Evolutionary conservation across 2,329 filamentous ascomycete species (phyloP), one percentile per base, ranked within the genome.

Genomic region (Cryphonectria naterciae): DNA sequence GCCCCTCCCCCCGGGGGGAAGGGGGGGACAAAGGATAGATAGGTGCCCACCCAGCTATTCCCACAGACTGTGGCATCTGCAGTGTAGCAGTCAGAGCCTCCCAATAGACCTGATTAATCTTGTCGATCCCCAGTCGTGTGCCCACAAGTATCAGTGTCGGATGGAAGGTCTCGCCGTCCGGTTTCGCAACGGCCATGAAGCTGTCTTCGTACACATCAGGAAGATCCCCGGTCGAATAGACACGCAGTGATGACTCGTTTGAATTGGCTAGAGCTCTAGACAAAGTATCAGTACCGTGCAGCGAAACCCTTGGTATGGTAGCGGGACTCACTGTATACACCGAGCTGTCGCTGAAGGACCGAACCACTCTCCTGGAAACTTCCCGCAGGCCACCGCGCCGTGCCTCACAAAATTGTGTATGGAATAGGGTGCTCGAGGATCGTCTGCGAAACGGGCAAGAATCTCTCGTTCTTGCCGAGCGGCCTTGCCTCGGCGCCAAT

Each of bases 321-420:
- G 10, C 15, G 35, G 17, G 62, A 82, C 92, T 80, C 83, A 97
- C 94, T 96, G 92, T 75, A 99, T 98, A 80, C 96, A 98, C 70
- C 92, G 90, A 63, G 96, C 95, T 13, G 96, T 97, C 8, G 96
- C 96, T 25, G 94, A 98, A n/a, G 96, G 96, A 0, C 96, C 96
- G 81, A 99, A 99, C 96, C 96, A 99, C 81, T 98, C 94, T 52
- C 96, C 96, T 0, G 96, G 96, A 77, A 97, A 93, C 81, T 97
- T 98, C 4, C 94, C 95, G 80, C 96, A 99, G 2, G 92, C 91
- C 49, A 88, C 86, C 35, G 94, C 94, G 25, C 96, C 96, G 76
- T 97, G 92, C 68, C 91, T 86, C 49, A 99, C 96, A 77, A 99
- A 99, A 73, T 91, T 93, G 77, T 99, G 96, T 75, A 99, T 94